Conservation (phyloP, 1,284 basidiomycete genomes). For the Trichosporon asahii region DNA sequence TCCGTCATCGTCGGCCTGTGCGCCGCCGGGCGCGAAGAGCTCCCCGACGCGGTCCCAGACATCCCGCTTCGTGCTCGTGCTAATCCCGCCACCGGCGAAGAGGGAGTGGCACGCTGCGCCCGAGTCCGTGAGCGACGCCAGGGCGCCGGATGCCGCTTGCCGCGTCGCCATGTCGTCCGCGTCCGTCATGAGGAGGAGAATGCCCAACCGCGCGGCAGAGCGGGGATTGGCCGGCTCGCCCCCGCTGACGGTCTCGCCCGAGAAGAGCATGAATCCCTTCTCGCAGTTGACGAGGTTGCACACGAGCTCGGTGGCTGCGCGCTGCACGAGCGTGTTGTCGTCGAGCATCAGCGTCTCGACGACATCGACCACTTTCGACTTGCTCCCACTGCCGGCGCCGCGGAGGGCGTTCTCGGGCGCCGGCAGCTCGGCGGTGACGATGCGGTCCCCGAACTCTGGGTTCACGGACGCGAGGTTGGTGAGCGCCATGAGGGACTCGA, state of each 20-base stretch:
- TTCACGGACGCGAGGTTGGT: constrained; percentile 88
- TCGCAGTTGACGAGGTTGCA: constrained; percentile 86
- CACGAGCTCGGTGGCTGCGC: constrained; percentile 86
- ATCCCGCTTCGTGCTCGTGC: constrained; percentile 53
- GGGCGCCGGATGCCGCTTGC: constrained; percentile 76
- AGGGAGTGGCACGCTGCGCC: constrained; percentile 62
- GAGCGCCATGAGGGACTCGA: constrained; percentile 90
- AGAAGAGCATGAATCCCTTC: constrained; percentile 60
- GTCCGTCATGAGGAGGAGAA: constrained; percentile 78
- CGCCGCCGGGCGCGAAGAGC: constrained; percentile 54
- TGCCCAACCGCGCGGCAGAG: constrained; percentile 66
- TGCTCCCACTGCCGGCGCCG: constrained; percentile 50
- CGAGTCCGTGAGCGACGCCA: constrained; percentile 69
- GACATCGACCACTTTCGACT: background rate
- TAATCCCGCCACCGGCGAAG: constrained; percentile 37
- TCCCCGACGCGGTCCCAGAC: constrained; percentile 62
- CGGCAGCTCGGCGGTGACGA: constrained; percentile 46
- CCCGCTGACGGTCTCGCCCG: constrained; percentile 45
- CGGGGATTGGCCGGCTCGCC: constrained; percentile 34
- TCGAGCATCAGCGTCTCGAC: constrained; percentile 79
- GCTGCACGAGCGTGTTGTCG: constrained; percentile 73
- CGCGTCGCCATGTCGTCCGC: constrained; percentile 77
- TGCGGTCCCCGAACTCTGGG: constrained; percentile 61
- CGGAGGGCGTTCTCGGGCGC: constrained; percentile 22
- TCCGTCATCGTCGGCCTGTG: constrained; percentile 32